Evolutionary conservation across 2,329 filamentous ascomycete genomes (phyloP).

Genomic region (Fusarium tuaranense): DNA sequence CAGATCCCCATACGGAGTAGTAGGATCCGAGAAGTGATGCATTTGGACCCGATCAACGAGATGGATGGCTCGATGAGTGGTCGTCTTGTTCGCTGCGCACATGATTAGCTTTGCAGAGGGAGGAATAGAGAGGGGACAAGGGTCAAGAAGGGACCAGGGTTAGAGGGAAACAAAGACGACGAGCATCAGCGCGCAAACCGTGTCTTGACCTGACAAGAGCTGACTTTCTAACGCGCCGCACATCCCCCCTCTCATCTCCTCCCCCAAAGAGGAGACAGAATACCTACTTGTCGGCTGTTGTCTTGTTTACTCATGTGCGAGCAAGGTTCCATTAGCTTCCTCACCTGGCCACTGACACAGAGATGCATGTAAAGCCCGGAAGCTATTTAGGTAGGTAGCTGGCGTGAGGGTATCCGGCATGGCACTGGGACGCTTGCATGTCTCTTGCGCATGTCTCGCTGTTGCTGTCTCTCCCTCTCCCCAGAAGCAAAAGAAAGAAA

Average conservation of each 20-base stretch:
- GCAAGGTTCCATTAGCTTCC: not conserved
- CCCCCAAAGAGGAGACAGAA: not conserved
- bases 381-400: not conserved
- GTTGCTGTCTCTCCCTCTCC: conserved; percentile 12
- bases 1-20: conserved; percentile 4
- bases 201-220: not conserved
- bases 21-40: conserved; percentile 8
- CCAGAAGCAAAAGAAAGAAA: conserved; percentile 15
- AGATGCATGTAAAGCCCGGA: not conserved
- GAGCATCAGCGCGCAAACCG: not conserved
- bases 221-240: not conserved
- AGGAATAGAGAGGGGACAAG: not conserved
- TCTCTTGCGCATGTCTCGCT: conserved; percentile 14
- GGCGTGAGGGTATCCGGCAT: conserved; percentile 11
- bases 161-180: conserved; percentile 2
- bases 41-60: conserved; percentile 2
- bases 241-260: not conserved
- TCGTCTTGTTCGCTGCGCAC: conserved; percentile 2
- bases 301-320: not conserved
- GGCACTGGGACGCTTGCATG: not conserved
- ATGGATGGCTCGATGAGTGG: conserved; percentile 1
- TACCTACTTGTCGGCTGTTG: not conserved
- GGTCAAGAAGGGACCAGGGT: not conserved
- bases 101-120: conserved; percentile 11
- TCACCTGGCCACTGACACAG: not conserved